Evolutionary conservation across 176 grass and related monocot genomes (phyloP), one percentile per base, ranked within the genome.

Genomic region (Raddia guianensis): DNA sequence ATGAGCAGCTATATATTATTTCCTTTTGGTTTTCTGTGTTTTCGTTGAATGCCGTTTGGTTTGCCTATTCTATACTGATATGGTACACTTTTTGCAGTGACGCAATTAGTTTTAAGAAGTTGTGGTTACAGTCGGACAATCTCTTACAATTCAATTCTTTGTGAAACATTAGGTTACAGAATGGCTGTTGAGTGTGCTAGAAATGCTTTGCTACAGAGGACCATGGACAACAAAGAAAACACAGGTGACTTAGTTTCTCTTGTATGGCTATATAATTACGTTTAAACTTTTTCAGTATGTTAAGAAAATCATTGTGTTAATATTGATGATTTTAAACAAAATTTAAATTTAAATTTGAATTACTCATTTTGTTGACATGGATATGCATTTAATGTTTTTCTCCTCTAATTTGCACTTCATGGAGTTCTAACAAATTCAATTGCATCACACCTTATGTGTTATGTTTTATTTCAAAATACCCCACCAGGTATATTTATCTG

Each of bases 151-250:
- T 82, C 35, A 51, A 21, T 63, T 83, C 43, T 19, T 43, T 42
- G 9, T 72, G 13, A 37, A 86, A 59, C 35, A 32, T 32, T 71
- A 98, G 92, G 95, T 47, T 98, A 82, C 83, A 91, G 95, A 90
- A 91, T 98, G 92, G 95, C 92, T 86, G 78, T 48, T 76, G 90
- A 95, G 15, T 98, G 95, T 75, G 95, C 92, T 66, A 87, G 90
- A 66, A 75, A 87, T 81, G 88, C 86, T 86, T 83, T 98, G 43
- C 52, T 94, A 61, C 60, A 84, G 72, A 98, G 75, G 86, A 87
- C 90, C 69, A 95, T 89, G 86, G 95, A 98, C 83, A 94, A 98
- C 74, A 98, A 89, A 68, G 83, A 98, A 68, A 89, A 98, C 82
- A 55, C 90, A 94, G 95, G 95, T 94, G 59, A 63, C 11, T 10